These are phyloP conservation scores for Trichoderma parareesei DNA, from an alignment of 495 filamentous ascomycete genomes.

Conservation along the genomic window DNA sequence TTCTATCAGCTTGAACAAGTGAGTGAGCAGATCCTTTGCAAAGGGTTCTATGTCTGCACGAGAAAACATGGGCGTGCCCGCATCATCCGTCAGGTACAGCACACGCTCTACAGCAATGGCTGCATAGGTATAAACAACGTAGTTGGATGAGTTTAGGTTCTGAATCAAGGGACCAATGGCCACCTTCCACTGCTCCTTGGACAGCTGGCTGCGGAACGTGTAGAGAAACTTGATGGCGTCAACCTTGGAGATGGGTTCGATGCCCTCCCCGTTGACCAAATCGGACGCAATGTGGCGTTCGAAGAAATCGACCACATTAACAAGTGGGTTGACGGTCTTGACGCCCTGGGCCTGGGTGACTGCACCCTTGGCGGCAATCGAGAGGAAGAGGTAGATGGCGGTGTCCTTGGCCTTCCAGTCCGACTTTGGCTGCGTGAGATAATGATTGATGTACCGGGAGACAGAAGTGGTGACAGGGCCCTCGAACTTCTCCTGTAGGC, in stretches of 20 bases:
- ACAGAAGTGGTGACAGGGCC: constrained; percentile 72
- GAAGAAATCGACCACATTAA: constrained; percentile 90
- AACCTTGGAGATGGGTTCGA: constrained; percentile 83
- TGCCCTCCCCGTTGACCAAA: constrained; percentile 54
- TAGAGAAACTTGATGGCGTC: constrained; percentile 97
- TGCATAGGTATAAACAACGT: constrained; percentile 95
- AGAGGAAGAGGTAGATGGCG: constrained; percentile 87
- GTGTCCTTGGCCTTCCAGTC: constrained; percentile 98
- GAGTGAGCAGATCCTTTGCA: constrained; percentile 76
- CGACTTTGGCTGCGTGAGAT: constrained; percentile 54
- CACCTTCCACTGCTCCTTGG: constrained; percentile 76
- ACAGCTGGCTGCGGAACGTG: constrained; percentile 82
- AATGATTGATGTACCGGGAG: constrained; percentile 73
- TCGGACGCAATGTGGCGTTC: constrained; percentile 80
- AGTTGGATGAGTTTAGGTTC: constrained; percentile 77
- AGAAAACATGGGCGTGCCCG: constrained; percentile 66
- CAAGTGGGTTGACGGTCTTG: constrained; percentile 71
- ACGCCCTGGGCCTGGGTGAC: constrained; percentile 81
- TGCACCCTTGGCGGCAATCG: constrained; percentile 84
- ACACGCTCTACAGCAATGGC: constrained; percentile 89
- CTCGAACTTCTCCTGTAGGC: constrained; percentile 83
- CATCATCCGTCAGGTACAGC: constrained; percentile 66
- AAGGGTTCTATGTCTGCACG: constrained; percentile 64
- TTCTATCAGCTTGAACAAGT: constrained; percentile 87
- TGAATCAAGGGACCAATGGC: constrained; percentile 86